Base-by-base conservation (phyloP, 2,329 filamentous ascomycete species). In the Grosmannia huntii region DNA sequence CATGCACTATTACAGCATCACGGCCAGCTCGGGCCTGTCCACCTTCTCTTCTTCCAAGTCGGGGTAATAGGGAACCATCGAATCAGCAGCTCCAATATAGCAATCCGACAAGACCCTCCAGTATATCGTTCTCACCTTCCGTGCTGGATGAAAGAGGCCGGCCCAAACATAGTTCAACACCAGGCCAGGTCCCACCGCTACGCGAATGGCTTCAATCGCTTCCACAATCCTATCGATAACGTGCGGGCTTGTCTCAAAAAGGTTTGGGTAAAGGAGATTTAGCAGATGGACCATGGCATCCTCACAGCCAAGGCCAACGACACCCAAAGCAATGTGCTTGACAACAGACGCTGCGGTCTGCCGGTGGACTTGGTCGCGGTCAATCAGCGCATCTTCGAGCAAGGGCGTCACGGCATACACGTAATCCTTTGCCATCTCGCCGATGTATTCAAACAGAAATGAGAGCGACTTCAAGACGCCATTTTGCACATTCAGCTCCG, bases 111-210 rank as follows among this genome's bases (percentile, higher is more conserved):
- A 96, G 50, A 99, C 76, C 60, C 94, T 80, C 92, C 94, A 99
- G 75, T 97, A 99, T 23, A 95, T 94, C 62, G 84, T 86, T 61
- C 94, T 82, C 57, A 99, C 94, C 75, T 97, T 97, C 62, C 94
- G 82, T 3, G 94, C 94, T 0, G 94, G 92, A 69, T 99, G 95
- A 79, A 99, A 99, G 21, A 99, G 77, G 21, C 94, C 94, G 0
- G 94, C 92, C 91, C 91, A 97, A 60, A 97, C 86, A 71, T 99
- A 99, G 75, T 99, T 99, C 80, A 99, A 87, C 41, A 96, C 89
- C 25, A 95, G 76, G 3, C 94, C 94, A 0, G 90, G 89, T 0
- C 94, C 94, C 51, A 97, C 87, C 0, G 92, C 90, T 77, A 96
- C 90, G 53, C 94, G 84, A 62, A 99, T 89, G 46, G 91, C 94